phyloP scores from a whole-genome alignment of 768 basidiomycete species.

The Tylopilus plumbeoviolaceoides region DNA sequence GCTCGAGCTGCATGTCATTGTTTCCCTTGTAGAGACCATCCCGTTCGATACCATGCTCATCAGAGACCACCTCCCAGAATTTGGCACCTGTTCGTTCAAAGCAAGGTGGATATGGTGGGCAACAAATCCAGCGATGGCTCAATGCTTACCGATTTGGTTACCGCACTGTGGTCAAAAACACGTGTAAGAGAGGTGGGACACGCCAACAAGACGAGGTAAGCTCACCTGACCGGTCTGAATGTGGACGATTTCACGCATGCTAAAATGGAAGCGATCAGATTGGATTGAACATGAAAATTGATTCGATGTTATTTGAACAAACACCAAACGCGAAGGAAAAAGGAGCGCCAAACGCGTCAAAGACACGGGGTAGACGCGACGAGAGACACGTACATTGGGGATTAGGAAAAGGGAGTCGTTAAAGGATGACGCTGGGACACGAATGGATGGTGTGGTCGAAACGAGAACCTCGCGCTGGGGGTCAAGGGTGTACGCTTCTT shows the following conservation, averaged over 20 bases:
- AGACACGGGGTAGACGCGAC: conserved; percentile 23
- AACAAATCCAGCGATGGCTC: conserved; percentile 13
- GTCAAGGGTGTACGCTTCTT: conserved; percentile 37
- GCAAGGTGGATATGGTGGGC: conserved; percentile 18
- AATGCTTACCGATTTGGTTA: conserved; percentile 92
- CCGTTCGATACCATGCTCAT: conserved; percentile 94
- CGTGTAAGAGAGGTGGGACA: conserved; percentile 21
- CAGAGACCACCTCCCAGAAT: conserved; percentile 98
- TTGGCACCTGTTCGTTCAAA: conserved; percentile 63
- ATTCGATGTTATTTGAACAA: conserved; percentile 17
- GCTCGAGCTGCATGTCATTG: conserved; percentile 94
- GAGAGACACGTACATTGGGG: conserved; percentile 30
- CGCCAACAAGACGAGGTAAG: conserved; percentile 5
- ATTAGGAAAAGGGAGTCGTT: conserved; percentile 21
- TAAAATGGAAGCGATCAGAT: conserved; percentile 36
- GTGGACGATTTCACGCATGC: conserved; percentile 99
- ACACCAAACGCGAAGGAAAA: conserved; percentile 18
- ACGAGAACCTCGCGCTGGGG: conserved; percentile 31
- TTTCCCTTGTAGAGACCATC: conserved; percentile 93
- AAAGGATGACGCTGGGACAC: conserved; percentile 34
- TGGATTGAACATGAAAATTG: conserved; percentile 10
- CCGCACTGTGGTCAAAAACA: conserved; percentile 64
- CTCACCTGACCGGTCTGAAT: conserved; percentile 96
- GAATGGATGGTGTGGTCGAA: conserved; percentile 34
- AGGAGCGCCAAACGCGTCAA: conserved; percentile 26